phyloP scores from a whole-genome alignment of 2,329 filamentous ascomycete genomes.

The Colletotrichum tropicicola region DNA sequence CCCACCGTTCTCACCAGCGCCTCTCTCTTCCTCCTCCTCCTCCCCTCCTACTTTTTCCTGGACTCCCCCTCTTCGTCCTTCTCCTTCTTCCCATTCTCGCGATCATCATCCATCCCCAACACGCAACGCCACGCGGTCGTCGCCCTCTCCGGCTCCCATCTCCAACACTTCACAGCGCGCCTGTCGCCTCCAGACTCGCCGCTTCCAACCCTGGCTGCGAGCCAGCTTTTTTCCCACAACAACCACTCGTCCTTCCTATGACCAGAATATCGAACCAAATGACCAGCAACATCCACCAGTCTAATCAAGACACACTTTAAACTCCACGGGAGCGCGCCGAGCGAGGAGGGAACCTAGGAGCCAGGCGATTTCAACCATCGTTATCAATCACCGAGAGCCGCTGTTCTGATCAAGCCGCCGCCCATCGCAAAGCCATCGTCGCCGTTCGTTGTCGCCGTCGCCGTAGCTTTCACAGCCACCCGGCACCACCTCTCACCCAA shows the following conservation, averaged over 20 bases:
- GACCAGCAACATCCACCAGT: constrained; percentile 36
- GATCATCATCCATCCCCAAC: constrained; percentile 42
- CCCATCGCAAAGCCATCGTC: constrained; percentile 34
- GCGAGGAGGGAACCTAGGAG: constrained; percentile 53
- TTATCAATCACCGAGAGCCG: constrained; percentile 48
- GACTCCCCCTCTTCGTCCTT: constrained; percentile 27
- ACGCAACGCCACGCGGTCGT: constrained; percentile 30
- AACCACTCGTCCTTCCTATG: constrained; percentile 35
- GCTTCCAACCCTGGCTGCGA: constrained; percentile 26
- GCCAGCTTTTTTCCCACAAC: constrained; percentile 37
- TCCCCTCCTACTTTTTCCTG: constrained; percentile 28
- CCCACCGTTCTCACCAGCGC: constrained; percentile 27
- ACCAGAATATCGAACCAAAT: constrained; percentile 34
- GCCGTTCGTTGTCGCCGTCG: constrained; percentile 35
- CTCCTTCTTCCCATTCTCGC: constrained; percentile 19
- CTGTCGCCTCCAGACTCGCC: constrained; percentile 29
- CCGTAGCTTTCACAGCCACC: constrained; percentile 29
- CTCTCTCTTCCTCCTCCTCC: constrained; percentile 24
- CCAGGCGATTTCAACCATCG: constrained; percentile 69
- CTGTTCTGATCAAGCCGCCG: constrained; percentile 40
- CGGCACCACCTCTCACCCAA: constrained; percentile 31
- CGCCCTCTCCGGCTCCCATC: constrained; percentile 41
- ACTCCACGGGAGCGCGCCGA: constrained; percentile 73
- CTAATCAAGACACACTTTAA: constrained; percentile 71
- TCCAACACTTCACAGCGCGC: constrained; percentile 32